Evolutionary conservation across 768 basidiomycete species (phyloP).

Genomic region (Hortiboletus campestris): DNA sequence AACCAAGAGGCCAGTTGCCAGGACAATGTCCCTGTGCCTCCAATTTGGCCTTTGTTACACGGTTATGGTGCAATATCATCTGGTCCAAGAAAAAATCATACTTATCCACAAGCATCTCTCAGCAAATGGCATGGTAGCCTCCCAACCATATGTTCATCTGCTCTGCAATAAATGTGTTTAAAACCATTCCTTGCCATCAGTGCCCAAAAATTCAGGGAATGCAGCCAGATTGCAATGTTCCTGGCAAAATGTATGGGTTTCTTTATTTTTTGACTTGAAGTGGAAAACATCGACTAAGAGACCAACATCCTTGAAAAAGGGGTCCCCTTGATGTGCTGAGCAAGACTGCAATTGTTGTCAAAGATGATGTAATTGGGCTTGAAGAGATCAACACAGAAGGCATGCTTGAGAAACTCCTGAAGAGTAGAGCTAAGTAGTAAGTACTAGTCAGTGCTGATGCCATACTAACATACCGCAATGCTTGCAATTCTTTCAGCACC

Average conservation of each 20-base stretch:
- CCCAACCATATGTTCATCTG: conserved; percentile 40
- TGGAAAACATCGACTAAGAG: conserved; percentile 40
- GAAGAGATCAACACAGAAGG: not conserved
- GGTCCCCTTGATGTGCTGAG: no score
- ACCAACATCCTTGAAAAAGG: conserved; percentile 6
- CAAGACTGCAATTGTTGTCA: no score
- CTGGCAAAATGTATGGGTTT: conserved; percentile 23
- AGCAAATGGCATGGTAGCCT: conserved; percentile 30
- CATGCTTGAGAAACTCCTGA: no score
- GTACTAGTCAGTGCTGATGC: no score
- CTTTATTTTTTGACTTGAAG: conserved; percentile 36
- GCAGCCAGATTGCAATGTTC: conserved; percentile 29
- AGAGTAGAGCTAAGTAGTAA: no score
- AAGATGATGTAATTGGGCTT: no score
- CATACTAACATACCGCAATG: no score
- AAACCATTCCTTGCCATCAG: conserved; percentile 29
- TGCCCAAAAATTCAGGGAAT: conserved; percentile 28
- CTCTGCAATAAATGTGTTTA: conserved; percentile 38
- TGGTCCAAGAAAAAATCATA: conserved; percentile 39
- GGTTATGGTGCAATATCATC: conserved; percentile 33
- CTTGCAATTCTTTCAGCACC: no score
- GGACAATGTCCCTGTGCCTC: not conserved
- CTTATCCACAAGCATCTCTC: conserved; percentile 33
- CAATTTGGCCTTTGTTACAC: not conserved
- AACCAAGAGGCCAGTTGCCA: not conserved